These are phyloP conservation scores for Schoenoplectus triqueter DNA, from an alignment of 202 grass and related monocot genomes.

Conservation along the genomic window DNA sequence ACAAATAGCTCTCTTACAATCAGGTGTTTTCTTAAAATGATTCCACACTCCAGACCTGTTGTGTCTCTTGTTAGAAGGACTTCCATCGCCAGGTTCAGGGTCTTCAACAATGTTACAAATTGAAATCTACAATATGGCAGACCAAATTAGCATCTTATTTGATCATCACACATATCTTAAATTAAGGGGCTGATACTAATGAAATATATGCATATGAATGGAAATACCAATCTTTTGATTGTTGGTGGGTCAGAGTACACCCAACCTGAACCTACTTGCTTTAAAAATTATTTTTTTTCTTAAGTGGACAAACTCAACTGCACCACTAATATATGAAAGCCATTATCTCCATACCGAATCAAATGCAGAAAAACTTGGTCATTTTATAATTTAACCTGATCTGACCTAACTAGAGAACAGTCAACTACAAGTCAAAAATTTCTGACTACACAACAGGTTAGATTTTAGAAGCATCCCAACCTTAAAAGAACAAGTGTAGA, in stretches of 20 bases:
- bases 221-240: not conserved
- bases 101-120: conserved; percentile 24
- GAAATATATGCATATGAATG: too few species aligned
- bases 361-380: not conserved
- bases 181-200: not conserved
- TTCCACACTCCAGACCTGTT: conserved; percentile 28
- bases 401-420: not conserved
- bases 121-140: conserved; percentile 17
- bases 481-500: not conserved
- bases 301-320: not conserved
- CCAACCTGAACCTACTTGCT: not conserved
- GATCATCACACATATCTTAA: not conserved
- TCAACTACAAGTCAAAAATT: not conserved
- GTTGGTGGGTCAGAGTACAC: not conserved
- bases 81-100: not conserved
- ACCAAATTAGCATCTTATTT: conserved; percentile 4
- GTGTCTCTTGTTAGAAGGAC: conserved; percentile 16
- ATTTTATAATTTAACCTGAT: conserved; percentile 20
- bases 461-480: not conserved
- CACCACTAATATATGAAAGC: not conserved
- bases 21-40: conserved; percentile 28
- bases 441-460: not conserved
- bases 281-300: not conserved
- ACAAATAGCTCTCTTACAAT: conserved; percentile 26
- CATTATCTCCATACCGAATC: not conserved